Evolutionary conservation across 257 asterid genomes (phyloP).

Genomic region (Craterostigma plantagineum): DNA sequence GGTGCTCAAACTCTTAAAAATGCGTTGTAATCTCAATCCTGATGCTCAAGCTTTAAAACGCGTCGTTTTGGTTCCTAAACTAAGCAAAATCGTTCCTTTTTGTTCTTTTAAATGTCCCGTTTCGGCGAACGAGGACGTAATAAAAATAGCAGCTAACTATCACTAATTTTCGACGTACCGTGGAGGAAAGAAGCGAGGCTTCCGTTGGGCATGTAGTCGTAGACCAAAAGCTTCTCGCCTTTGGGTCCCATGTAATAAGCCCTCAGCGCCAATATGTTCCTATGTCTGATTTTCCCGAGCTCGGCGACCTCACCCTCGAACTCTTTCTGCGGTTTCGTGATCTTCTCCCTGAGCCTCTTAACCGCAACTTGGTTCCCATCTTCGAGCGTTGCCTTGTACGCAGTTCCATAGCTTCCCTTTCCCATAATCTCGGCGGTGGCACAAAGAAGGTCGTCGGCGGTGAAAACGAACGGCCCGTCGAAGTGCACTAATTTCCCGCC

Average conservation of each 20-base stretch:
- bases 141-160: no score
- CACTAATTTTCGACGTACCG: no score
- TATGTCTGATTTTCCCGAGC: constrained; percentile 63
- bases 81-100: no score
- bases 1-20: no score
- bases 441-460: constrained; percentile 78
- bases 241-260: constrained; percentile 92
- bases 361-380: constrained; percentile 72
- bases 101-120: no score
- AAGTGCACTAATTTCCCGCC: constrained; percentile 96
- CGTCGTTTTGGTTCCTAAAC: no score
- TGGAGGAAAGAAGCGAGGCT: constrained; percentile 91
- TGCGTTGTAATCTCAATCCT: no score
- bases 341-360: constrained; percentile 81
- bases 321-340: constrained; percentile 66
- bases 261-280: constrained; percentile 57
- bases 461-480: constrained; percentile 72
- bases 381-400: constrained; percentile 80
- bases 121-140: no score
- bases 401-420: constrained; percentile 69
- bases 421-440: constrained; percentile 98
- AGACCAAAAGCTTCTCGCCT: constrained; percentile 98
- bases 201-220: constrained; percentile 67
- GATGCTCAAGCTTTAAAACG: no score
- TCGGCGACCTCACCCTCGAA: constrained; percentile 63